Percentiles rank a stretch among this genome's conserved stretches.
Evolutionary conservation across 2,329 filamentous ascomycete genomes (phyloP).

Genomic region (Sclerotinia spermophila): DNA sequence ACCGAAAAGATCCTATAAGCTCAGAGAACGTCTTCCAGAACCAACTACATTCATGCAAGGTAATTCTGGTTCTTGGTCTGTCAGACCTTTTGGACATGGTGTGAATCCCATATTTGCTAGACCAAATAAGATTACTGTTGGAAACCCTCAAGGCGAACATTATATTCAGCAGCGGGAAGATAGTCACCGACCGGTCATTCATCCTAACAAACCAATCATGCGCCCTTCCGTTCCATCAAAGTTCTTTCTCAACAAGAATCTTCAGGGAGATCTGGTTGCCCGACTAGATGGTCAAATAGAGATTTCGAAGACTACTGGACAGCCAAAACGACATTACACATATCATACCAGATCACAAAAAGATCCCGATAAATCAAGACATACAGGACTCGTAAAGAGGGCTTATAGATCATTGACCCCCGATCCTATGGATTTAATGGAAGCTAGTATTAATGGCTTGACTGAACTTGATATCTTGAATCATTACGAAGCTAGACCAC

Average conservation of each 20-base stretch:
- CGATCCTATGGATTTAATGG: conserved; percentile 12
- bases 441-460: conserved; percentile 12
- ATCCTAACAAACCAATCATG: conserved; percentile 25
- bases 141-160: conserved; percentile 22
- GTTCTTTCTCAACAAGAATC: conserved; percentile 14
- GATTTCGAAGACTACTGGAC: neutral
- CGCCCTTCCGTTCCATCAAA: conserved; percentile 27
- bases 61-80: conserved; percentile 32
- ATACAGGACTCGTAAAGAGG: conserved; percentile 1
- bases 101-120: conserved; percentile 33
- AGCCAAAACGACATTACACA: conserved; percentile 7
- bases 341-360: conserved; percentile 15
- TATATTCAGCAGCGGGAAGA: conserved; percentile 29
- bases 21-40: conserved; percentile 29
- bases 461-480: conserved; percentile 27
- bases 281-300: neutral
- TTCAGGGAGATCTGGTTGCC: neutral
- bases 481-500: conserved; percentile 27
- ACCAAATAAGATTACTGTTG: conserved; percentile 29
- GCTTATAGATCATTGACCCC: conserved; percentile 7
- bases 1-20: conserved; percentile 10
- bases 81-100: conserved; percentile 36
- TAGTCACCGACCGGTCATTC: conserved; percentile 31
- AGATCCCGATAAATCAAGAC: neutral
- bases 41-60: conserved; percentile 36